Evolutionary conservation across 768 basidiomycete species (phyloP), one percentile per base, ranked within the genome.

Genomic region (Russula brevipes): DNA sequence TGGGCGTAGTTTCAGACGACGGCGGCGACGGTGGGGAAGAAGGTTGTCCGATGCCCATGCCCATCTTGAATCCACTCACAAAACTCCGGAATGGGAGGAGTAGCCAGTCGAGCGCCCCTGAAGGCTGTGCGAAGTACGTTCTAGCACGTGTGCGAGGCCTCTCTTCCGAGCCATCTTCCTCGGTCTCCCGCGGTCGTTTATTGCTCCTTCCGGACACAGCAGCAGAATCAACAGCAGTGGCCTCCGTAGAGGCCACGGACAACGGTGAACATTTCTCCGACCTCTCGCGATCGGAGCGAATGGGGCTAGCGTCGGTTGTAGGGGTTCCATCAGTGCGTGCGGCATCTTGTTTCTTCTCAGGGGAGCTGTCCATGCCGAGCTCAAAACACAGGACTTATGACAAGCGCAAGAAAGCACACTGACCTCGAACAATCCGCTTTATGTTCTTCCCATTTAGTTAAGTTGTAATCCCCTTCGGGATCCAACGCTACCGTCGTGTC

Each of bases 371-470:
- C 12, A 47, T n/a, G 52, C 8, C 14, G 5, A 11, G 19, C 5
- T 54, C 44, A 50, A 24, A 4, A 60, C 19, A 5, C 39, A 19
- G 17, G 5, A 24, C 17, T 4, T 33, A 33, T 50, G 36, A 5
- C 45, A 35, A 9, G n/a, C 16, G 39, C 24, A 36, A 56, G 50
- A n/a, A 31, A 42, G 61, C 38, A 10, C 49, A 73, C 76, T 66
- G 39, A 78, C 78, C 68, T 71, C 54, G 73, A 71, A 72, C 87
- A 88, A 9, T 64, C 71, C 10, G 68, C 62, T 71, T 88, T 89
- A 69, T 90, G 88, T 46, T 78, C 79, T 49, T 81, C 77, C 88
- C 88, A 90, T 54, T 72, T 79, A 14, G 78, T 75, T 53, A 87
- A 71, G 64, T 84, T 81, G 65, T 84, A 89, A 24, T 87, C 83